These are phyloP conservation scores for Centrapalus pauciflorus DNA, from an alignment of 129 eudicot genomes.

Conservation along the genomic window DNA sequence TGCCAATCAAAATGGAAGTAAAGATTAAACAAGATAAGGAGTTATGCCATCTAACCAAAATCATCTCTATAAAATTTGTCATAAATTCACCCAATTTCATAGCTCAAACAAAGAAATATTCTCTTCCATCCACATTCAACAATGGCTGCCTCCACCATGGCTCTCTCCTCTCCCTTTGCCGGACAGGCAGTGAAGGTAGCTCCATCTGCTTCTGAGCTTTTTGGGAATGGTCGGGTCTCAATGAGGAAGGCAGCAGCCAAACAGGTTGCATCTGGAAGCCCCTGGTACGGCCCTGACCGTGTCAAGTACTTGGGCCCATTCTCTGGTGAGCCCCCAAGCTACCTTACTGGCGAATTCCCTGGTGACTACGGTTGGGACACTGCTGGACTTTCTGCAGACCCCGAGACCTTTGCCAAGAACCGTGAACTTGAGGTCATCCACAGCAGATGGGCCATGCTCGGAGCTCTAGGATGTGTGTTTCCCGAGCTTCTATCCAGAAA, in stretches of 20 bases:
- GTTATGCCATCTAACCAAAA: not conserved
- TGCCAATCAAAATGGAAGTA: not conserved
- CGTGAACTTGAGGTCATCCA: conserved; percentile 22
- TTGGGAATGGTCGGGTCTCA: not conserved
- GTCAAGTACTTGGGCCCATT: conserved; percentile 18
- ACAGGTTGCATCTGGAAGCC: conserved; percentile 1
- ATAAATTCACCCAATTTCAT: not conserved
- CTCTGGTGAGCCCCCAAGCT: conserved; percentile 3
- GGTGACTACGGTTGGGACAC: conserved; percentile 22
- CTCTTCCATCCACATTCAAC: not conserved
- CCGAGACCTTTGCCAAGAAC: conserved; percentile 22
- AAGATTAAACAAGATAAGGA: not conserved
- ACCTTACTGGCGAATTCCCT: conserved; percentile 18
- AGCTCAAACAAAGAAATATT: not conserved
- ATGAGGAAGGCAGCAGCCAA: conserved; percentile 1
- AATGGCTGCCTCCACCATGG: conserved; percentile 8
- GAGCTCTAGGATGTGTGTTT: too few species aligned
- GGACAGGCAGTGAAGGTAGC: not conserved
- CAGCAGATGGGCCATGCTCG: too few species aligned
- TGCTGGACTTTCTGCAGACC: conserved; percentile 19
- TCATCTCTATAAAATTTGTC: not conserved
- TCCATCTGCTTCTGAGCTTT: not conserved
- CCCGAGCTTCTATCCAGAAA: too few species aligned
- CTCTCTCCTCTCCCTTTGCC: conserved; percentile 4
- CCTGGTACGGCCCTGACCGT: conserved; percentile 7